phyloP scores from a whole-genome alignment of 768 basidiomycete genomes.

The Infundibulicybe gibba region DNA sequence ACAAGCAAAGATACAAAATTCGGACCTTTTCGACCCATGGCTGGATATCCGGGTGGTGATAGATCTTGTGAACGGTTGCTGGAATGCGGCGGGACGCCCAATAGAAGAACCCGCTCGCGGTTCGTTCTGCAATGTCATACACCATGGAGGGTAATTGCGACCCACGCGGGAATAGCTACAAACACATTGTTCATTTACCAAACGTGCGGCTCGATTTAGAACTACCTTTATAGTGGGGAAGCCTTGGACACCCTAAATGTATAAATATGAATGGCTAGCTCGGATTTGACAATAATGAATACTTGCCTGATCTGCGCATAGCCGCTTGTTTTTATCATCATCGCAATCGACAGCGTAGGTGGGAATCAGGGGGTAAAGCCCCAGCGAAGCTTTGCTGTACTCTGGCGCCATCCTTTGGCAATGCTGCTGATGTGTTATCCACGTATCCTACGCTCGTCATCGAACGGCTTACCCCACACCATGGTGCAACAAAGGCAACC shows the following conservation, averaged over 20 bases:
- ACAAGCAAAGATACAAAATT: conserved; percentile 2
- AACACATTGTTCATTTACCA: conserved; percentile 2
- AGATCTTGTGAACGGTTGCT: conserved; percentile 60
- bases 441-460: not conserved
- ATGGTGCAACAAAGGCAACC: conserved; percentile 93
- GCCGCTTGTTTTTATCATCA: conserved; percentile 68
- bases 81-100: conserved; percentile 77
- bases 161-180: conserved; percentile 77
- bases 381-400: conserved; percentile 76
- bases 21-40: conserved; percentile 70
- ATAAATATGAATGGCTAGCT: not conserved
- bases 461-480: conserved; percentile 71
- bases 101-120: conserved; percentile 67
- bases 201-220: not conserved
- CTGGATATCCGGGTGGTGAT: conserved; percentile 50
- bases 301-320: conserved; percentile 76
- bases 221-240: conserved; percentile 90
- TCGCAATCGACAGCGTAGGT: conserved; percentile 95
- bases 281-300: not conserved
- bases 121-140: conserved; percentile 70
- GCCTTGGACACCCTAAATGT: conserved; percentile 66
- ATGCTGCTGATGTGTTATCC: conserved; percentile 45
- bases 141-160: conserved; percentile 53
- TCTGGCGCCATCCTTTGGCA: conserved; percentile 86
- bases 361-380: conserved; percentile 78